Evolutionary conservation across 495 filamentous ascomycete genomes (phyloP), one percentile per base, ranked within the genome.

Genomic region (Rhypophila decipiens): DNA sequence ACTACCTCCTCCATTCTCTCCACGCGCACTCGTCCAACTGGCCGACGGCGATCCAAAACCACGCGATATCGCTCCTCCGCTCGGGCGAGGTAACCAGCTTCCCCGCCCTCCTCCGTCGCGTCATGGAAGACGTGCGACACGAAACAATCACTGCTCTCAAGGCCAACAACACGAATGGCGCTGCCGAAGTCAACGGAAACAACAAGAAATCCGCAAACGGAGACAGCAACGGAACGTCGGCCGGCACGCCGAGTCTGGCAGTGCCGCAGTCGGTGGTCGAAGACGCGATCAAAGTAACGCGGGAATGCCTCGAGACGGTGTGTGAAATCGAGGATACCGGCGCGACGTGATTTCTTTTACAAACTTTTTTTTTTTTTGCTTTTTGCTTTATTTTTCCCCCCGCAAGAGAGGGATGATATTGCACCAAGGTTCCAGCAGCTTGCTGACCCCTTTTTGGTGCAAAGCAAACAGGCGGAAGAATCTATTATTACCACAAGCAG

Each of bases 31-130:
- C 57, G 15, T 60, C 70, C 51, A 78, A 80, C 64, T 80, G 76
- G 76, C 75, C 74, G 2, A 73, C 72, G n/a, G 37, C 61, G 31
- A 59, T 80, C 44, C 72, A 76, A 44, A 53, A 56, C 35, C 71
- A 76, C 64, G 76, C 75, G 27, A 64, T 78, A 17, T 22, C 66
- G 18, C 68, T 80, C 42, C 71, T 80, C 19, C 74, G 76, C 45
- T 69, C 64, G 9, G 76, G 75, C 61, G 73, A 77, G 39, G 58
- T 69, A 20, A 68, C 67, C 44, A 76, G 68, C 9, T 79, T 76
- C 57, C 75, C 74, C 0, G 67, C 63, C 18, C 72, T 79, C 8
- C 64, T 80, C 31, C 61, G 60, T 15, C 72, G 70, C 41, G 75
- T 80, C 5, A 56, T 79, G 46, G 72, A 74, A 24, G 75, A 78